Percentiles rank a stretch among this genome's conserved stretches.
phyloP scores from a whole-genome alignment of 73 alveolate species.

The Effrenium voratum region DNA sequence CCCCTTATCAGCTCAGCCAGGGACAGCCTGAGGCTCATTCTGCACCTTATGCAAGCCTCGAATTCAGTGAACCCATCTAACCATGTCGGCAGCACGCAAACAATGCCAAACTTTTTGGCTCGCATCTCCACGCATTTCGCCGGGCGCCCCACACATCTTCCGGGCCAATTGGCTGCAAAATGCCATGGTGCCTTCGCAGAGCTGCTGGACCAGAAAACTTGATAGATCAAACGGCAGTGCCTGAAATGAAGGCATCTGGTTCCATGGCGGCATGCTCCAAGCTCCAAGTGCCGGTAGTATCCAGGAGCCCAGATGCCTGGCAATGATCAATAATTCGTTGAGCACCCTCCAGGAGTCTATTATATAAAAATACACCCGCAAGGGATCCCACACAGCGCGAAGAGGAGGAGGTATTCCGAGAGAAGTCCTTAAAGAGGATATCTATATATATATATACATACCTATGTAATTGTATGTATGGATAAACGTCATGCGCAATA shows the following conservation, averaged over 20 bases:
- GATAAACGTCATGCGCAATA: too few relatives aligned
- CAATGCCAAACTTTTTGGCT: not conserved
- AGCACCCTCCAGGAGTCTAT: too few relatives aligned
- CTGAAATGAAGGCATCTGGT: not conserved
- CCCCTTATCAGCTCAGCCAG: too few relatives aligned
- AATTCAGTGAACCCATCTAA: not conserved
- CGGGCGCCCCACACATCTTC: not conserved
- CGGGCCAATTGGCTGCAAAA: not conserved
- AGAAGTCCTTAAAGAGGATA: too few relatives aligned
- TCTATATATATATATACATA: too few relatives aligned
- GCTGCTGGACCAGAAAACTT: not conserved
- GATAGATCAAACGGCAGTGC: not conserved
- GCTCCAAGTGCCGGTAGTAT: not conserved
- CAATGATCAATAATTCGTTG: too few relatives aligned
- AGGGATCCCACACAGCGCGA: too few relatives aligned
- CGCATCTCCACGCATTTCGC: not conserved
- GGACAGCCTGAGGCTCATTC: not conserved
- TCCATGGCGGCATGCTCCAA: conserved; percentile 14
- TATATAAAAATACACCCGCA: too few relatives aligned
- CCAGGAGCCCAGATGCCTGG: not conserved
- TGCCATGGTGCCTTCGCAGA: not conserved
- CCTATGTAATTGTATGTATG: too few relatives aligned
- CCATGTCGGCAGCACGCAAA: not conserved
- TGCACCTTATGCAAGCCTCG: not conserved
- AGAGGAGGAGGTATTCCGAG: too few relatives aligned